Evolutionary conservation across 306 rosid species (phyloP).

Genomic region (Coriaria nepalensis): DNA sequence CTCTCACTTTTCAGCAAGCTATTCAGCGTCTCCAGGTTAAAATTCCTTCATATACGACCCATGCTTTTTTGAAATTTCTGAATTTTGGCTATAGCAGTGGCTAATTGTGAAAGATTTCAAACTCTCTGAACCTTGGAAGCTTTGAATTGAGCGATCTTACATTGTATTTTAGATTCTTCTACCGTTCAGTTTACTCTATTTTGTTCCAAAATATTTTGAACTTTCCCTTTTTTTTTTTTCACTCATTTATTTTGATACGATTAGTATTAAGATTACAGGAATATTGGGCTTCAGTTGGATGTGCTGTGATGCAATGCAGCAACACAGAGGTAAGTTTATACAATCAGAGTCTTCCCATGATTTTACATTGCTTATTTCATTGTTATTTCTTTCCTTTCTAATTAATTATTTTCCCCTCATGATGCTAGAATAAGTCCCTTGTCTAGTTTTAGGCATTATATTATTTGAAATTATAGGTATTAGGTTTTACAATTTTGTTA

Average conservation of each 20-base stretch:
- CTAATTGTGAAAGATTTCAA: neutral
- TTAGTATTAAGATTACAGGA: conserved; percentile 35
- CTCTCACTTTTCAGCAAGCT: conserved; percentile 81
- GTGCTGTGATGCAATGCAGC: conserved; percentile 98
- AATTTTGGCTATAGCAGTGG: neutral
- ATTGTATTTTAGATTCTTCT: too few species aligned
- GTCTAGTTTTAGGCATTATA: too few species aligned
- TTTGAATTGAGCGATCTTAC: too few species aligned
- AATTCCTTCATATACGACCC: neutral
- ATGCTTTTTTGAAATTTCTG: neutral
- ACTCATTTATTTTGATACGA: neutral
- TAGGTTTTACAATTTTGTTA: neutral
- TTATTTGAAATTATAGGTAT: too few species aligned
- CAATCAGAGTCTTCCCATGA: neutral
- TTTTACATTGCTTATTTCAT: neutral
- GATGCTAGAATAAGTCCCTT: too few species aligned
- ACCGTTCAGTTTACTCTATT: neutral
- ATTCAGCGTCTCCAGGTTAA: conserved; percentile 91
- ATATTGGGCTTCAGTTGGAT: conserved; percentile 98
- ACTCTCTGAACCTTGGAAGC: neutral
- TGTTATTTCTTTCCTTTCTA: neutral
- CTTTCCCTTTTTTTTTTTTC: neutral
- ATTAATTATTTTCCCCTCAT: too few species aligned
- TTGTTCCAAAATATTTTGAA: neutral
- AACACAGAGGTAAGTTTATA: conserved; percentile 64